A percentile compares a stretch with the other conserved stretches of the same genome.
Conservation (phyloP, 2,329 filamentous ascomycete genomes). For the Hypoxylon sp. region DNA sequence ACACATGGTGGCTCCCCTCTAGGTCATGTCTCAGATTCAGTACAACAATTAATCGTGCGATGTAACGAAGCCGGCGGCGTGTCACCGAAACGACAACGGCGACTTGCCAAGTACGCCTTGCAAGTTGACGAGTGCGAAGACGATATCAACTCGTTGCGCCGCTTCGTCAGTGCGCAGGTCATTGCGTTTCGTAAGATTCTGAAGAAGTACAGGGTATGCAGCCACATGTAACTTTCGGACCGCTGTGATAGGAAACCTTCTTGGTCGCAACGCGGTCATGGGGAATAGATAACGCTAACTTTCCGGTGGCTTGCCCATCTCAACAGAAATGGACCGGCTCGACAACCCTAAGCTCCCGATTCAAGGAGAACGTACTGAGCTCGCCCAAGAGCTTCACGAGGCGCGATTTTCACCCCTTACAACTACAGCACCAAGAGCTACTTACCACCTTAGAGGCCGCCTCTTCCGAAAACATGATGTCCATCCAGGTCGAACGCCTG, state of each 20-base stretch:
- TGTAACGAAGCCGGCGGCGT: conserved; percentile 53
- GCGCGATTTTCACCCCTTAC: conserved; percentile 69
- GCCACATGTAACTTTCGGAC: conserved; percentile 17
- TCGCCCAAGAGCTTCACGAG: conserved; percentile 78
- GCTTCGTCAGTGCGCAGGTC: conserved; percentile 79
- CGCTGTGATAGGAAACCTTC: conserved; percentile 24
- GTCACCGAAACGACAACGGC: conserved; percentile 62
- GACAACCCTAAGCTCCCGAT: conserved; percentile 70
- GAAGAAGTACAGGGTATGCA: conserved; percentile 80
- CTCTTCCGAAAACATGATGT: conserved; percentile 50
- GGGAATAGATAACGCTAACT: conserved; percentile 19
- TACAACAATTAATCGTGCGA: conserved; percentile 61
- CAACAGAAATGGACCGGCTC: conserved; percentile 84
- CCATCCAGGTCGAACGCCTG: conserved; percentile 22
- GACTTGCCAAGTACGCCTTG: conserved; percentile 65
- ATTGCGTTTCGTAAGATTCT: conserved; percentile 84
- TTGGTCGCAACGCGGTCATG: neutral
- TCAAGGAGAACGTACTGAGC: conserved; percentile 73
- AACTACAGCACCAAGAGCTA: conserved; percentile 63
- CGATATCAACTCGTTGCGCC: conserved; percentile 76
- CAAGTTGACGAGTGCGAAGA: conserved; percentile 71
- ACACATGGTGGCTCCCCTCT: conserved; percentile 39
- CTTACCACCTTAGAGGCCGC: conserved; percentile 60
- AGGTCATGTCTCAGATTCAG: conserved; percentile 63
- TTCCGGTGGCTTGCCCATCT: neutral